phyloP scores from a whole-genome alignment of 176 grass and related monocot species.

The Themeda triandra region DNA sequence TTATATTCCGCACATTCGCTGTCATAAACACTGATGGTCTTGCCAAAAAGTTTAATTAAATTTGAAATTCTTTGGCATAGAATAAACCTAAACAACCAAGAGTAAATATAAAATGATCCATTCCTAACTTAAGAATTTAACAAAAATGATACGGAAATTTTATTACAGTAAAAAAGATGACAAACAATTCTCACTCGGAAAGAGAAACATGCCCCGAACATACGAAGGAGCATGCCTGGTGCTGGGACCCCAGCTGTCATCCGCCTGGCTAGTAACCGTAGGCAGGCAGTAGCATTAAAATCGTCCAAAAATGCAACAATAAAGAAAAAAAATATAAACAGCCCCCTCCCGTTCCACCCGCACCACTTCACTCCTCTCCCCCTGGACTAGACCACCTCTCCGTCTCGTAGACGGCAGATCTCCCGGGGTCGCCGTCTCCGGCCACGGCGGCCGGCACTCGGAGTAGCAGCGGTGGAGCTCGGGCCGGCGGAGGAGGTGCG shows the following conservation, averaged over 20 bases:
- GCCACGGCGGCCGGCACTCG: constrained; percentile 37
- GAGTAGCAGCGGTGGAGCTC: background rate
- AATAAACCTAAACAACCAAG: too few species aligned
- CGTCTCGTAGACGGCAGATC: constrained; percentile 32
- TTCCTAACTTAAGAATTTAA: too few species aligned
- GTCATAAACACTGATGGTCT: too few species aligned
- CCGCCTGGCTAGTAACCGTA: background rate
- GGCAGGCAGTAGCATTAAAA: constrained; percentile 2
- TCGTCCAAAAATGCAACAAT: background rate
- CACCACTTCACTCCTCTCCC: constrained; percentile 1
- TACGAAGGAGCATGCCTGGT: background rate
- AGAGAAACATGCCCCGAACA: background rate
- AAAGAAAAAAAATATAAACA: constrained; percentile 10
- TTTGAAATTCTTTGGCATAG: too few species aligned
- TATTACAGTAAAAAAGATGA: too few species aligned
- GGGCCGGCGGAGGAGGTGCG: background rate
- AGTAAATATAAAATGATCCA: too few species aligned
- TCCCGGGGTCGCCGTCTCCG: constrained; percentile 21
- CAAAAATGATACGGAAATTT: too few species aligned
- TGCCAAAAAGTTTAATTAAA: too few species aligned
- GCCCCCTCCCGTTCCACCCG: background rate
- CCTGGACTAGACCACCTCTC: background rate
- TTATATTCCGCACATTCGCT: too few species aligned
- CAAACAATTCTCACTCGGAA: too few species aligned
- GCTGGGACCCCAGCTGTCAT: constrained; percentile 8